Evolutionary conservation across 768 basidiomycete species (phyloP), one percentile per base, ranked within the genome.

Genomic region (Xerocomus brunneocitrinus): DNA sequence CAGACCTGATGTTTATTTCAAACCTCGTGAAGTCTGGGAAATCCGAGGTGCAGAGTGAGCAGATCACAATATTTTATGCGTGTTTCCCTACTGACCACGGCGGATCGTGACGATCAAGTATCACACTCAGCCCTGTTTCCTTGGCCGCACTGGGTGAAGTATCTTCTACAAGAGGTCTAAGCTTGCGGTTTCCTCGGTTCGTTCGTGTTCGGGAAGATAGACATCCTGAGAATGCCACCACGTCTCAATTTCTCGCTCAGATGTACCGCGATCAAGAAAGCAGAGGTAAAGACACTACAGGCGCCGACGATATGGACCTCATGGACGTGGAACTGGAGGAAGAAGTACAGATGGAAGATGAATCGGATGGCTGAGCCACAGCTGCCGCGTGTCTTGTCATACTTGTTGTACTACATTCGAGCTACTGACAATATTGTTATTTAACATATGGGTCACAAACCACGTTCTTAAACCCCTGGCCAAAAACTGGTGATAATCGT

Each of bases 141-240:
- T 71, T 86, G 5, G 92, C 92, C 16, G 92, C 89, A 0, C 73
- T 78, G 50, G 83, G 85, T 6, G 64, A 84, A 22, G 74, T 84
- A 5, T 79, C 82, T 6, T 75, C 75, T 8, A 32, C 43, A 31
- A 76, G 86, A 27, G 94, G 94, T 5, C 73, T 95, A 30, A 89
- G 87, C 60, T 69, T 95, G 12, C 85, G 94, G 12, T 97, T 97
- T 68, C 94, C 94, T 39, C 78, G 93, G 34, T 95, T 95, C 71
- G 76, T 95, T 51, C 80, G 76, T 54, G 62, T 81, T 7, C 74
- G 89, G 25, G 82, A 85, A 9, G 93, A 95, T 69, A 94, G 92
- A 68, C 61, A 62, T 5, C 75, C 84, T 47, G 84, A 87, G 61
- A 70, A 86, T 58, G 91, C 90, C 2, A 91, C 84, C 58, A 84